A percentile compares a stretch with the other conserved stretches of the same genome.
These are phyloP conservation scores for Xerocomellus amylosporus DNA, from an alignment of 768 basidiomycete species.

Conservation along the genomic window DNA sequence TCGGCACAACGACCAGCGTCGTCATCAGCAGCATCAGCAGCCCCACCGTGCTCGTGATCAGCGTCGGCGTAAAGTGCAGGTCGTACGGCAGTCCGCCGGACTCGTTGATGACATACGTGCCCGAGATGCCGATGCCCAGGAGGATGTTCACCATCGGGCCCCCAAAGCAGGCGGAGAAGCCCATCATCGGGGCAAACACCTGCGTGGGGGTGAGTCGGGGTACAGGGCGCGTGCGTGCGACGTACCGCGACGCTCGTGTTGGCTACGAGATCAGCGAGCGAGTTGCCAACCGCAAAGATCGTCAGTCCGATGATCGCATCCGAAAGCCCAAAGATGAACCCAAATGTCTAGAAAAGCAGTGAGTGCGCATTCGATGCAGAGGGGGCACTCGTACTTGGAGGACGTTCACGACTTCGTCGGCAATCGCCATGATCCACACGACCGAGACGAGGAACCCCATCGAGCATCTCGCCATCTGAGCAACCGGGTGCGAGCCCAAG, in stretches of 20 bases:
- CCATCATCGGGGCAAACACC: conserved; percentile 91
- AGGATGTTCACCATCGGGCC: conserved; percentile 91
- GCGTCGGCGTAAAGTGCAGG: conserved; percentile 78
- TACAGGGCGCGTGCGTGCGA: conserved; percentile 5
- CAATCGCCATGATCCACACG: conserved; percentile 98
- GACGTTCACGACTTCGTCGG: conserved; percentile 91
- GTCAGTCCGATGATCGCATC: conserved; percentile 97
- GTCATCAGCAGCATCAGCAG: conserved; percentile 70
- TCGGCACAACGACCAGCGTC: conserved; percentile 81
- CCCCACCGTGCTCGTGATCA: conserved; percentile 80
- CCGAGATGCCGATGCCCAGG: conserved; percentile 88
- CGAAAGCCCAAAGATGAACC: conserved; percentile 90
- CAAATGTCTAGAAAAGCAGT: conserved; percentile 64
- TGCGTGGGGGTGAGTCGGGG: conserved; percentile 21
- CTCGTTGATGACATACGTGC: conserved; percentile 76
- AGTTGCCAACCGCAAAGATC: conserved; percentile 96
- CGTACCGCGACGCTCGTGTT: conserved; percentile 91
- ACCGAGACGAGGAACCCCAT: conserved; percentile 90
- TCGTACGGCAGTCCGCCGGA: conserved; percentile 53
- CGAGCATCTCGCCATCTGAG: conserved; percentile 72
- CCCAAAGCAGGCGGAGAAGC: conserved; percentile 92
- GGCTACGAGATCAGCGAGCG: conserved; percentile 93
- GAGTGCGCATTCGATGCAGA: background rate
- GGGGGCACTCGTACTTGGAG: conserved; percentile 55
- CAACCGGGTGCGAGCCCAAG: conserved; percentile 53